Base-by-base conservation (phyloP, 139 green algal species). In the Mesotaenium endlicherianum region DNA sequence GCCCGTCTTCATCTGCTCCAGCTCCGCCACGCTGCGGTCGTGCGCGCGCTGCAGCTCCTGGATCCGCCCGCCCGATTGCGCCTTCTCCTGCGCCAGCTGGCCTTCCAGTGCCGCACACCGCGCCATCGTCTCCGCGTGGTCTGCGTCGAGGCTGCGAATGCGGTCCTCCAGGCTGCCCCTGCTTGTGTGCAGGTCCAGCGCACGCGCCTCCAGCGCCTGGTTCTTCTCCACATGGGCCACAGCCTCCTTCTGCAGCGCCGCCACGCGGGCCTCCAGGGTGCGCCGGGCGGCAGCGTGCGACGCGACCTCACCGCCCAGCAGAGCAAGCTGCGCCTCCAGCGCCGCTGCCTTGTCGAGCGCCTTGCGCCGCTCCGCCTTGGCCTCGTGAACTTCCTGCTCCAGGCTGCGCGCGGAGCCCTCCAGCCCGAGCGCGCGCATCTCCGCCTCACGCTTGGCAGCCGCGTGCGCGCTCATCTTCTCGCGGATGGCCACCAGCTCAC, bases 341-440 rank as follows among this genome's bases (percentile, higher is more conserved):
- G 42, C 75, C 26, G 53, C 75, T 43, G 41, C 42, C n/a, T 50
- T 74, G 30, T 84, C 77, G 50, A 70, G 42, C 14, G 39, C 34
- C 41, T 38, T 55, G 34, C 57, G 31, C 36, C 57, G 42, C 57
- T 43, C 75, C 59, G 38, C 77, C 17, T 76, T 38, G 42, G 36
- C 57, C 57, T 76, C 58, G 31, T 60, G 36, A 3, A 75, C 1
- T 6, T 84, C 77, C 1, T 26, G n/a, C 34, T 84, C 42, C 43
- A 84, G 77, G 50, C 53, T 84, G 11, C 43, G 30, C 3, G 11
- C 44, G n/a, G 36, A 30, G 43, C 36, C 75, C 20, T 81, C 75
- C 42, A 72, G 41, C 44, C 75, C 39, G 26, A 81, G 40, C 57
- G 70, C 45, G 40, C 30, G 47, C 40, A 43, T 78, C 47, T 84